phyloP scores from a whole-genome alignment of 1,284 basidiomycete genomes.

The Ceratorhiza oryzae-sativae region DNA sequence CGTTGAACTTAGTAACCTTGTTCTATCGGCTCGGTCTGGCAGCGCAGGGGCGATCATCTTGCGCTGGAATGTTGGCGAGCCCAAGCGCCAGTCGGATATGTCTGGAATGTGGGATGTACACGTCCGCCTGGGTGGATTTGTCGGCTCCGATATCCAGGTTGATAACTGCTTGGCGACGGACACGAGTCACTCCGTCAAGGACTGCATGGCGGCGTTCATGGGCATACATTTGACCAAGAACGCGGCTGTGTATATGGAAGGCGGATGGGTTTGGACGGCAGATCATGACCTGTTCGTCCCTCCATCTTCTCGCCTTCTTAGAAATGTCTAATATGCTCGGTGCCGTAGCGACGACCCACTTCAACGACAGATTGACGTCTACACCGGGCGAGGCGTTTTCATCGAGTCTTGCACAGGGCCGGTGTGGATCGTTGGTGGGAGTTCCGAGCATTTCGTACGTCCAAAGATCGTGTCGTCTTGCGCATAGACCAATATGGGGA shows the following conservation, averaged over 20 bases:
- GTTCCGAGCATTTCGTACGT: constrained; percentile 62
- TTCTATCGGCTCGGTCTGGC: constrained; percentile 48
- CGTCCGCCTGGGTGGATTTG: constrained; percentile 57
- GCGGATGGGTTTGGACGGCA: constrained; percentile 80
- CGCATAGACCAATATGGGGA: background rate
- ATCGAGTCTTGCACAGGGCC: constrained; percentile 58
- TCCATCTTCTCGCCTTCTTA: background rate
- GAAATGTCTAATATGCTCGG: constrained; percentile 28
- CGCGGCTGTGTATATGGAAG: constrained; percentile 60
- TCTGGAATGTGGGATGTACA: constrained; percentile 78
- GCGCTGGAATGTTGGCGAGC: constrained; percentile 74
- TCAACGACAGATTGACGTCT: constrained; percentile 63
- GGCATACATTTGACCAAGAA: constrained; percentile 65
- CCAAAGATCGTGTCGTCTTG: background rate
- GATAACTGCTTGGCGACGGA: constrained; percentile 54
- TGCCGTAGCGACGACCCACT: constrained; percentile 4
- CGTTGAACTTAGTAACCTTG: constrained; percentile 66
- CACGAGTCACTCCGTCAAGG: constrained; percentile 51
- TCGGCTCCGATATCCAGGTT: constrained; percentile 63
- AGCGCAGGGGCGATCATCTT: constrained; percentile 72
- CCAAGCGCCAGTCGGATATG: constrained; percentile 59
- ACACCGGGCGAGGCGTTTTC: constrained; percentile 74
- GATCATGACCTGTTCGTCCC: constrained; percentile 60
- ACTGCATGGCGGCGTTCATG: constrained; percentile 68
- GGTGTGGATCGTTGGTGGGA: constrained; percentile 49